phyloP scores from a whole-genome alignment of 345 rosid genomes.

The Brassica cretica region DNA sequence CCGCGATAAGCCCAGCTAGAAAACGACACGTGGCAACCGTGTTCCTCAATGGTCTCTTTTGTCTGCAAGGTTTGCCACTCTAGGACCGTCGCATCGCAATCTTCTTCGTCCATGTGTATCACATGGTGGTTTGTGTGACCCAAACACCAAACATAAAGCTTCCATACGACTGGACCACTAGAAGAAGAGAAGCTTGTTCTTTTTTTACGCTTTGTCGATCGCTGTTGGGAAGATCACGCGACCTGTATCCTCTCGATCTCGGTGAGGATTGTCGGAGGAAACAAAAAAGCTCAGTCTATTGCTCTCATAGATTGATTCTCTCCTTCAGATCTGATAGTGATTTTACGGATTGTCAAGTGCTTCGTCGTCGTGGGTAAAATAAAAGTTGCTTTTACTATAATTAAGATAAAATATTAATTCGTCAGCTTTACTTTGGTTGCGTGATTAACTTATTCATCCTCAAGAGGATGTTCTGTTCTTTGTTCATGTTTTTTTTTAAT shows the following conservation, averaged over 20 bases:
- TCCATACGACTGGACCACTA: constrained; percentile 19
- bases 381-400: neutral
- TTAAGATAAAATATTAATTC: neutral
- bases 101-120: constrained; percentile 29
- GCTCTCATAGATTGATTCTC: constrained; percentile 2
- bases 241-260: constrained; percentile 18
- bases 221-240: constrained; percentile 13
- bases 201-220: constrained; percentile 27
- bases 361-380: constrained; percentile 2
- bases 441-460: constrained; percentile 8
- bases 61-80: constrained; percentile 17
- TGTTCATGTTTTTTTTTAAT: neutral
- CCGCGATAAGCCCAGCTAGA: constrained; percentile 25
- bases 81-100: constrained; percentile 15
- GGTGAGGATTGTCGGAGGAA: constrained; percentile 15
- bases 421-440: neutral
- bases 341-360: constrained; percentile 21
- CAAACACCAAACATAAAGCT: constrained; percentile 17
- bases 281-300: neutral
- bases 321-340: constrained; percentile 30
- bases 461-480: neutral
- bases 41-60: constrained; percentile 31
- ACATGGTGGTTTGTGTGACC: constrained; percentile 30
- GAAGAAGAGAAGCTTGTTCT: neutral
- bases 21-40: constrained; percentile 34